Conservation (phyloP, 129 eudicot species). For the Heracleum sosnowskyi region DNA sequence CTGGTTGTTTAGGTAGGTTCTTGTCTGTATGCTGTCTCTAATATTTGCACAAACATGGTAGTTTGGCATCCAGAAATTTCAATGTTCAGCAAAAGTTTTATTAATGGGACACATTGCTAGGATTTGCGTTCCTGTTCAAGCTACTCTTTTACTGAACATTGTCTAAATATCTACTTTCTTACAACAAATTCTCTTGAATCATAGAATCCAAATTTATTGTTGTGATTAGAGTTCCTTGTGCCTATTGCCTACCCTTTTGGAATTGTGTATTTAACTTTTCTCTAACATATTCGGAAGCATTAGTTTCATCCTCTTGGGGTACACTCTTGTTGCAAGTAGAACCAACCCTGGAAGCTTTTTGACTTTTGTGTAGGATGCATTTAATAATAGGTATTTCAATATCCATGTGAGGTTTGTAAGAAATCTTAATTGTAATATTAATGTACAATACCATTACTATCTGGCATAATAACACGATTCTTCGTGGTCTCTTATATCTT, state of each 20-base stretch:
- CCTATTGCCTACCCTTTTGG: not conserved
- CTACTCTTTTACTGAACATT: not conserved
- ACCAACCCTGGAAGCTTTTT: not conserved
- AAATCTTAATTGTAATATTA: not conserved
- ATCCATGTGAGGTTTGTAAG: not conserved
- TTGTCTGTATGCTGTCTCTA: not conserved
- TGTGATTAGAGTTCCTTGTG: not conserved
- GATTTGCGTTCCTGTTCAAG: not conserved
- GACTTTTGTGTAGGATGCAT: not conserved
- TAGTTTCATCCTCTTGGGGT: not conserved
- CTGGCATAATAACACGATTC: not conserved
- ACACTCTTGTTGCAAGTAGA: not conserved
- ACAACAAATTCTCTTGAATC: not conserved
- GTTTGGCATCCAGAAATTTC: not conserved
- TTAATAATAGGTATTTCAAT: not conserved
- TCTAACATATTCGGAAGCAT: not conserved
- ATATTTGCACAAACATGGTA: not conserved
- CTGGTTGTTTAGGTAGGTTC: constrained; percentile 64
- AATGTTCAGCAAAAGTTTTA: not conserved
- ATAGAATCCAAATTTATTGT: not conserved
- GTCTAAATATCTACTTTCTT: not conserved
- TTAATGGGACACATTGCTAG: not conserved
- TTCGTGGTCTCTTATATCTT: not conserved
- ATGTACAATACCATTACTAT: not conserved
- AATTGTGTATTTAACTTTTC: not conserved